These are phyloP conservation scores for Nepenthes gracilis DNA, from an alignment of 148 eudicot species.

Conservation along the genomic window DNA sequence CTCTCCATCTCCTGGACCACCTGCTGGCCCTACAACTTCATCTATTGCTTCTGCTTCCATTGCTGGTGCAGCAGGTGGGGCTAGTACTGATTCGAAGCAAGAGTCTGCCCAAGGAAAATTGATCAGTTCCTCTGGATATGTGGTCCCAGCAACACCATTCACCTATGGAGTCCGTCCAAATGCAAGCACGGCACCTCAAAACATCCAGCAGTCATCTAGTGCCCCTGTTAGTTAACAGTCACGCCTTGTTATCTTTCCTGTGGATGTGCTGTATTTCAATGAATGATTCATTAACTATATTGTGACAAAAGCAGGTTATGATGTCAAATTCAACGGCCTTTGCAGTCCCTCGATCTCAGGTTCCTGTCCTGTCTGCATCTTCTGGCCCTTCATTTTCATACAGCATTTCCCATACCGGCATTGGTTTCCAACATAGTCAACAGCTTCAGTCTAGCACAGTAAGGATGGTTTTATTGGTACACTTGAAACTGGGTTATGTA, in stretches of 20 bases:
- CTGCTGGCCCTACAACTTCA: slow-evolving; percentile 6
- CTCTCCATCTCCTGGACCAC: background rate
- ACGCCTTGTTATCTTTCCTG: background rate
- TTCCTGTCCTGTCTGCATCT: slow-evolving; percentile 17
- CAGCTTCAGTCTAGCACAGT: slow-evolving; percentile 12
- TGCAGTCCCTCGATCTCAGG: slow-evolving; percentile 12
- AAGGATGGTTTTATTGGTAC: slow-evolving; percentile 1
- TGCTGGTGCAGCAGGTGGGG: slow-evolving; percentile 4
- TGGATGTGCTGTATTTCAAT: background rate
- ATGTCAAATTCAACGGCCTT: slow-evolving; percentile 12
- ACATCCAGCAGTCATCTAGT: slow-evolving; percentile 16
- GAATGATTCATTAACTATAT: background rate
- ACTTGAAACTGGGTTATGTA: background rate
- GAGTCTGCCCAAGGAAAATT: slow-evolving; percentile 10
- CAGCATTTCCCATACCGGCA: slow-evolving; percentile 8
- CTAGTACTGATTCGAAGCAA: background rate
- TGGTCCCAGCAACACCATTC: slow-evolving; percentile 12
- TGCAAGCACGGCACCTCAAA: slow-evolving; percentile 11
- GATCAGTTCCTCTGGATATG: slow-evolving; percentile 11
- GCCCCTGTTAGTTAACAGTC: slow-evolving; percentile 17
- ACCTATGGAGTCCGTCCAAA: slow-evolving; percentile 20
- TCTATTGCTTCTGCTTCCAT: slow-evolving; percentile 3
- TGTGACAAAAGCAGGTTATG: slow-evolving; percentile 15
- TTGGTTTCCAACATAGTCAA: slow-evolving; percentile 6
- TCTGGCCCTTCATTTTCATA: slow-evolving; percentile 11